phyloP scores from a whole-genome alignment of 2,329 filamentous ascomycete genomes.

The Zymoseptoria tritici region DNA sequence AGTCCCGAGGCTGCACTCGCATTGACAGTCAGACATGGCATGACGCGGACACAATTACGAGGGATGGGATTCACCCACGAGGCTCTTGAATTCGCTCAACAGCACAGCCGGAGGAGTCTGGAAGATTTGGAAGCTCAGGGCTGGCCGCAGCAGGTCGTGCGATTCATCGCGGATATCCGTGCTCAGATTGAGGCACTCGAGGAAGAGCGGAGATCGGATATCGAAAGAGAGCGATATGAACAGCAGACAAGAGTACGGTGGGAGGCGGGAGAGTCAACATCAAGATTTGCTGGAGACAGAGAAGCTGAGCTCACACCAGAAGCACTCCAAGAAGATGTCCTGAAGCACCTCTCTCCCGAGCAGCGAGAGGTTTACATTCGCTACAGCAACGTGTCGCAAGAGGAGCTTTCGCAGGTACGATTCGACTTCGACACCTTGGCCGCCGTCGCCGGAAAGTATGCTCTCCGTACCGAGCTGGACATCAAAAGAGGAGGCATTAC shows the following conservation, averaged over 20 bases:
- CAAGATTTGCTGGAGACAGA: background rate
- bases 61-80: conserved; percentile 19
- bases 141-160: conserved; percentile 16
- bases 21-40: conserved; percentile 17
- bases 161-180: conserved; percentile 16
- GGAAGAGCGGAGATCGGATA: conserved; percentile 11
- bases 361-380: conserved; percentile 6
- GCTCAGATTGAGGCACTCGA: conserved; percentile 10
- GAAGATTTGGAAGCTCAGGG: conserved; percentile 22
- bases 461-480: conserved; percentile 17
- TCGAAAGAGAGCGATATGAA: conserved; percentile 1
- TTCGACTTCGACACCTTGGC: conserved; percentile 11
- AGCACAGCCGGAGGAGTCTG: conserved; percentile 14
- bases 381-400: conserved; percentile 8
- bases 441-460: conserved; percentile 11
- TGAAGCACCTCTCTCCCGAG: conserved; percentile 5
- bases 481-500: conserved; percentile 25
- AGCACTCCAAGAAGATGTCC: conserved; percentile 7
- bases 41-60: conserved; percentile 12
- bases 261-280: background rate
- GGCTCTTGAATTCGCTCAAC: conserved; percentile 19
- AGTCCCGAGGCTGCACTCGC: conserved; percentile 24
- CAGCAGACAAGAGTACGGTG: background rate
- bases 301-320: conserved; percentile 6
- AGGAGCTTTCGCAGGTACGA: conserved; percentile 12